Evolutionary conservation across 768 basidiomycete species (phyloP), one percentile per base, ranked within the genome.

Genomic region (Holtermannia corniformis): DNA sequence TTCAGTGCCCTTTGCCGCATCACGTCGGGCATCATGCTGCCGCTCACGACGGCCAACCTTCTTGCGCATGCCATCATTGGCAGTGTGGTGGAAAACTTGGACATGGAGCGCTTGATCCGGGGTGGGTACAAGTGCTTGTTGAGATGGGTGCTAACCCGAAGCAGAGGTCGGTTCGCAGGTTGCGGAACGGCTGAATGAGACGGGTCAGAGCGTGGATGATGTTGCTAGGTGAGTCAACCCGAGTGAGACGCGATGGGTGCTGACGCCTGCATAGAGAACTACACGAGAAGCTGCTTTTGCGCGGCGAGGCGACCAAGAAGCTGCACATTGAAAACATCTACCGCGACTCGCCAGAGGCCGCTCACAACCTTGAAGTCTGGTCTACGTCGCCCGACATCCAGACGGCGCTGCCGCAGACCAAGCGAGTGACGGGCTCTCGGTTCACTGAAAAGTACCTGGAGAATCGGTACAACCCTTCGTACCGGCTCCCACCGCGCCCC

Each of bases 301-400:
- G 93, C 52, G 95, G 95, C 62, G 93, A 96, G 72, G 91, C 84
- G 75, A 97, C 93, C 51, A 96, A 95, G 77, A 89, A 91, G 72
- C 84, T 97, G 46, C 84, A 90, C 52, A 86, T 97, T 57, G 91
- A 95, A 70, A 91, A 87, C 58, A 96, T 97, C 65, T 96, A 97
- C 75, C 86, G 84, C 62, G 88, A 92, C 5, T 85, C 86, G 1
- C 82, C 84, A 22, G 89, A 93, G 70, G 84, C 88, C 10, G 78
- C 78, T 58, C 89, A 95, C 73, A 97, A 97, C 69, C 89, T 96
- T 10, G 74, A 80, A 21, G 82, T 88, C 3, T 96, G 91, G 76
- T 82, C 79, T 65, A 78, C 82, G 53, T 82, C 90, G 0, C 74
- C 80, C 2, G 79, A 80, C 28, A 73, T 95, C 54, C 72, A 78